Base-by-base conservation (phyloP, 106 monocot species). In the Hemerocallis citrina region DNA sequence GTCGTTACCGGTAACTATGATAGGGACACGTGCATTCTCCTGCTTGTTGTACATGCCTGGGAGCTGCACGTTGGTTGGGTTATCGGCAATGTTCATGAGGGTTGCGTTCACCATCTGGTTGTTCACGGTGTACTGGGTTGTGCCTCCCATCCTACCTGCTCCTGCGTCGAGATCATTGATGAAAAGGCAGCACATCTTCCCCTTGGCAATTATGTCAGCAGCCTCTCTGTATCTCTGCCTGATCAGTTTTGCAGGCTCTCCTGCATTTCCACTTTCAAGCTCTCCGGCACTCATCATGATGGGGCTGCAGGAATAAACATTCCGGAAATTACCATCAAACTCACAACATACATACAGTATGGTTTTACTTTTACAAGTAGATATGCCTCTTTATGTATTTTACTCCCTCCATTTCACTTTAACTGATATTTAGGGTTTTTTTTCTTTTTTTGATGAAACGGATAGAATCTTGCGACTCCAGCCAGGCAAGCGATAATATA, bases 61-160 rank as follows among this genome's bases (percentile, higher is more conserved):
- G 47, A 92, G 83, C 78, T 92, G 92, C 32, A 92, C 92, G 43
- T 88, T 88, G 32, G 83, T 92, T 1, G 87, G 92, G 73, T 78
- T 88, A 36, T 92, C 92, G 5, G 92, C 92, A 19, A 92, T 92
- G 84, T 92, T 92, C 92, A 92, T 92, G 23, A 92, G 87, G 12
- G 92, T 92, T 14, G 92, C 92, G 43, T 92, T 92, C 71, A 88
- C 92, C 92, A 92, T 92, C 80, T 92, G 92, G 71, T 92, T 92
- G 84, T 92, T 92, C 32, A 92, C 92, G 0, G 92, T 92, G 81
- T 92, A 88, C 52, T 92, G 92, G 17, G 88, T 92, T 52, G 92
- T 92, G 61, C 84, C 78, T 2, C 88, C 92, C 75, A 88, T 72
- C 22, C 92, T 64, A 25, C 92, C 92, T 0, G 88, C 92, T 36